Percentiles rank a stretch among this genome's conserved stretches.
These are phyloP conservation scores for Neodidymelliopsis sp. DNA, from an alignment of 2,329 filamentous ascomycete genomes.

Conservation along the genomic window DNA sequence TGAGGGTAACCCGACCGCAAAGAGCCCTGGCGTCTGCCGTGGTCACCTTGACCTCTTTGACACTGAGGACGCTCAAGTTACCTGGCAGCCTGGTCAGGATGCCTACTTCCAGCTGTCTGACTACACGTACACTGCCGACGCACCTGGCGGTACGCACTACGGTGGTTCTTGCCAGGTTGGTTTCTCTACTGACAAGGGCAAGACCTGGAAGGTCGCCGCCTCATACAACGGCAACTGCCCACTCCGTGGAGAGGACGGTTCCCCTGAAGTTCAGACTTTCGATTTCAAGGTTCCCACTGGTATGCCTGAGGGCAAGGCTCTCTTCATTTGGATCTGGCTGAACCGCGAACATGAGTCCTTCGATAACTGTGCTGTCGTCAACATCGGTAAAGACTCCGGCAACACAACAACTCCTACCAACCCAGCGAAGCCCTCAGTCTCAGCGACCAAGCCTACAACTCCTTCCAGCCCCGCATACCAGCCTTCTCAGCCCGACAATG, in stretches of 20 bases:
- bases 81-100: slow-evolving; percentile 53
- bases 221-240: slow-evolving; percentile 59
- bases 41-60: slow-evolving; percentile 56
- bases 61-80: slow-evolving; percentile 53
- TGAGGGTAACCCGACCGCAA: slow-evolving; percentile 42
- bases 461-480: slow-evolving; percentile 20
- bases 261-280: slow-evolving; percentile 53
- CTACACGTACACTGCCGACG: slow-evolving; percentile 43
- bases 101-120: slow-evolving; percentile 50
- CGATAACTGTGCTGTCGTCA: slow-evolving; percentile 56
- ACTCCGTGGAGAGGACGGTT: slow-evolving; percentile 49
- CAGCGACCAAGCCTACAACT: slow-evolving; percentile 22
- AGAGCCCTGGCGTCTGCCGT: slow-evolving; percentile 50
- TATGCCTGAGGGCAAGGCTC: slow-evolving; percentile 50
- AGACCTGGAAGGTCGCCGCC: slow-evolving; percentile 55
- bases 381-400: slow-evolving; percentile 44
- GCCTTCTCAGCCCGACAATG: slow-evolving; percentile 13
- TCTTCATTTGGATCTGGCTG: slow-evolving; percentile 59
- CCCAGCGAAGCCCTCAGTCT: slow-evolving; percentile 18
- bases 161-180: slow-evolving; percentile 59
- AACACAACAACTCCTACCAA: slow-evolving; percentile 24
- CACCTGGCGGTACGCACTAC: slow-evolving; percentile 52
- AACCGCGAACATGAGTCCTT: slow-evolving; percentile 58
- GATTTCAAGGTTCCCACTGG: slow-evolving; percentile 55
- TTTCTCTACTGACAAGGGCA: slow-evolving; percentile 53